Base-by-base conservation (phyloP, 768 basidiomycete genomes). In the Tricholoma furcatifolium region DNA sequence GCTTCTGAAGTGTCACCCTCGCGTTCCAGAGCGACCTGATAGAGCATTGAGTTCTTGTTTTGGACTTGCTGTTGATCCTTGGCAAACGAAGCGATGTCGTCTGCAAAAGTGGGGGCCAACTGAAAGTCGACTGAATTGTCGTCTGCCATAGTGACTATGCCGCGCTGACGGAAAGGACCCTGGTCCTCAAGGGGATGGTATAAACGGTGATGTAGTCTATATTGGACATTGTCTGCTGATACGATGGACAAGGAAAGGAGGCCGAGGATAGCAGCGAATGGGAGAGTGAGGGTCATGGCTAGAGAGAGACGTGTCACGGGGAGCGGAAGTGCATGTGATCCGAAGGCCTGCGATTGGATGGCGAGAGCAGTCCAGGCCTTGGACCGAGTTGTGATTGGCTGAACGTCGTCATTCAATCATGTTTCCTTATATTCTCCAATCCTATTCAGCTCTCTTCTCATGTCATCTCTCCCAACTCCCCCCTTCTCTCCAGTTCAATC, bases 11-110 rank as follows among this genome's bases (percentile, higher is more conserved):
- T 59, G 51, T 76, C 75, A 18, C 64, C 65, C 20, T 70, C 71
- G 35, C 71, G 78, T 45, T 80, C 73, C 57, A 93, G 71, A 41
- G 91, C 87, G 42, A 92, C 69, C 70, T 92, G 89, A 67, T 91
- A 91, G 50, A 86, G 68, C 14, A 80, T 76, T 8, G 70, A 68
- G 47, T 74, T 70, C 14, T 67, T 55, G 18, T 73, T 62, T 42
- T 67, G 71, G 27, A 70, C 50, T 35, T 64, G 47, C 23, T 74
- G 66, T 27, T 79, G 63, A 15, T 62, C 58, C 43, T 73, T 68
- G 39, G 75, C 61, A 60, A 83, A 79, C 10, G 72, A 60, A 39
- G 56, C 67, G 31, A 85, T 67, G 66, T 85, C 81, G 51, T 79
- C 62, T 14, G 64, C 59, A 39, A 81, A 63, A 4, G 74, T 69